phyloP scores from a whole-genome alignment of 1,284 basidiomycete species.

The Calocybe gambosa region DNA sequence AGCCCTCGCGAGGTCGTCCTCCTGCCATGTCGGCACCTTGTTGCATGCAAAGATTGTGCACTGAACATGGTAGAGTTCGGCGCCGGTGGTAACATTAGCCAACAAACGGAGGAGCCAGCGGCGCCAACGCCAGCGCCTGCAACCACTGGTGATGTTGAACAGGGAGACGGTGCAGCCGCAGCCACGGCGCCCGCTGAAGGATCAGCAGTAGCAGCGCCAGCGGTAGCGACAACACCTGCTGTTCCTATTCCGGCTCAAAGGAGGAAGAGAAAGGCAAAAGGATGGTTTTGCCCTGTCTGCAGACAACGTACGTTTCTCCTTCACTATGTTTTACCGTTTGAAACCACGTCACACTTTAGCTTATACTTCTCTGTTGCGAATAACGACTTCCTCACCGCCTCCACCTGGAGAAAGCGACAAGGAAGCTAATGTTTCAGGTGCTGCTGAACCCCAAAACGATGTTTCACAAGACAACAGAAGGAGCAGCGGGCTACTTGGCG shows the following conservation, averaged over 20 bases:
- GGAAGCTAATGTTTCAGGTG: conserved; percentile 17
- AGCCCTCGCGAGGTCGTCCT: conserved; percentile 84
- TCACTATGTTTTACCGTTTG: conserved; percentile 1
- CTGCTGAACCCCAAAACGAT: conserved; percentile 8
- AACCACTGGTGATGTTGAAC: conserved; percentile 14
- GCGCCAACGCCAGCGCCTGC: conserved; percentile 22
- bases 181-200: conserved; percentile 12
- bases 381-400: conserved; percentile 67
- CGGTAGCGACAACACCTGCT: neutral
- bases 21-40: conserved; percentile 84
- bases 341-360: conserved; percentile 36
- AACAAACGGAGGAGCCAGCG: conserved; percentile 21
- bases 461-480: conserved; percentile 13
- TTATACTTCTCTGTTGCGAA: conserved; percentile 80
- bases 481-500: conserved; percentile 20
- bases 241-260: conserved; percentile 25
- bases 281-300: conserved; percentile 93
- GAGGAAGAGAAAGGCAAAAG: conserved; percentile 86
- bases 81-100: conserved; percentile 76
- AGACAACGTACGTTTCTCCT: conserved; percentile 53
- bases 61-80: conserved; percentile 94
- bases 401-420: conserved; percentile 19
- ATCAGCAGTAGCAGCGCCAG: no score
- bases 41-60: conserved; percentile 88
- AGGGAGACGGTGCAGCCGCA: conserved; percentile 10